These are phyloP conservation scores for Solanum hybrid DNA, from an alignment of 305 asterid genomes.

Conservation along the genomic window DNA sequence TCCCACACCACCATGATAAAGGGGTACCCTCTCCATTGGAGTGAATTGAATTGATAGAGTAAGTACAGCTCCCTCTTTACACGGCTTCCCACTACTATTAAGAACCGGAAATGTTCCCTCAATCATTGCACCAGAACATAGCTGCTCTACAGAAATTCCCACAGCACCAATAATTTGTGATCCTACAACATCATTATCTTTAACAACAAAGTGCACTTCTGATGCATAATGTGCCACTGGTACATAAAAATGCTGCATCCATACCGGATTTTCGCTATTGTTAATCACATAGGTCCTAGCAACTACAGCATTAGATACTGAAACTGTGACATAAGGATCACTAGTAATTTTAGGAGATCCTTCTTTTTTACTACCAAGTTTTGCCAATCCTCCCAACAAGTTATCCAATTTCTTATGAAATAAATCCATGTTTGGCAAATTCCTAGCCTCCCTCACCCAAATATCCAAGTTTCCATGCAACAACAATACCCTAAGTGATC, in stretches of 20 bases:
- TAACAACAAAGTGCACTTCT: constrained; percentile 82
- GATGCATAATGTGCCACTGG: constrained; percentile 85
- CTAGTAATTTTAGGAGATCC: constrained; percentile 40
- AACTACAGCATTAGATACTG: constrained; percentile 59
- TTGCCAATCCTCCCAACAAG: constrained; percentile 37
- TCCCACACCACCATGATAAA: constrained; percentile 78
- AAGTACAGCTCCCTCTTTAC: constrained; percentile 55
- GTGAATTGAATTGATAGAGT: constrained; percentile 60
- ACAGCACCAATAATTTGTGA: constrained; percentile 84
- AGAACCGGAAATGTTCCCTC: constrained; percentile 61
- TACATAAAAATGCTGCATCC: constrained; percentile 76
- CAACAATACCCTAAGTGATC: constrained; percentile 34
- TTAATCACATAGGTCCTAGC: constrained; percentile 67
- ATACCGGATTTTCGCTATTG: constrained; percentile 62
- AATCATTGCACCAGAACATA: constrained; percentile 35
- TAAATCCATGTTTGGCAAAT: constrained; percentile 76
- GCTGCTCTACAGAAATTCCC: constrained; percentile 62
- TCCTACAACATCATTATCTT: constrained; percentile 79
- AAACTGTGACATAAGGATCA: constrained; percentile 77
- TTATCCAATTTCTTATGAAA: constrained; percentile 50
- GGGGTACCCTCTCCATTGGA: constrained; percentile 44
- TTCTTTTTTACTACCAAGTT: constrained; percentile 38
- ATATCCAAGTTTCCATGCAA: constrained; percentile 83
- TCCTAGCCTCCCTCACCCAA: constrained; percentile 56
- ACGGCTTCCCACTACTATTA: constrained; percentile 48